These are phyloP conservation scores for Yamadazyma blattariae DNA, from an alignment of 1,139 yeast species.

Conservation along the genomic window DNA sequence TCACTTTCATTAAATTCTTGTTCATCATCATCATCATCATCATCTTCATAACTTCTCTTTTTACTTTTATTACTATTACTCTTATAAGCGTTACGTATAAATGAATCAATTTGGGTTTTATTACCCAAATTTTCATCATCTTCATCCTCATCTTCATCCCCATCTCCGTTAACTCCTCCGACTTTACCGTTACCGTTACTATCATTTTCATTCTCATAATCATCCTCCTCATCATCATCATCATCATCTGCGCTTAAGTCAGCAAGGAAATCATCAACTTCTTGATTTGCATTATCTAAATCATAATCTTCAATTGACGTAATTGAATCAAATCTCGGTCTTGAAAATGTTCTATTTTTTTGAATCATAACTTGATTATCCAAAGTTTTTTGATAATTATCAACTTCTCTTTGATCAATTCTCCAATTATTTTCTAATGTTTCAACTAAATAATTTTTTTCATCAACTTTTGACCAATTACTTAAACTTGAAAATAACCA, in stretches of 20 bases:
- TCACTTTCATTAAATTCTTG: constrained; percentile 10
- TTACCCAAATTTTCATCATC: constrained; percentile 22
- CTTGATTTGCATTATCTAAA: constrained; percentile 56
- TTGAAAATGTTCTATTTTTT: constrained; percentile 4
- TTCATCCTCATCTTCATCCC: constrained; percentile 26
- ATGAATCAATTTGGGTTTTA: constrained; percentile 23
- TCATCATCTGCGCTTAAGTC: constrained; percentile 51
- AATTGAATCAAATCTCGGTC: constrained; percentile 27
- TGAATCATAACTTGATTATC: constrained; percentile 15
- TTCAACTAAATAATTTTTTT: constrained; percentile 56
- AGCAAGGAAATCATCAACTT: constrained; percentile 59
- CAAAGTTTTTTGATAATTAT: constrained; percentile 37
- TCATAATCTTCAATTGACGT: constrained; percentile 40
- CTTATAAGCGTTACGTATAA: constrained; percentile 29
- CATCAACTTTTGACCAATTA: constrained; percentile 71
- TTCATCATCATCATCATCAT: constrained; percentile 16
- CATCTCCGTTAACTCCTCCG: constrained; percentile 20
- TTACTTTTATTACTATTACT: constrained; percentile 14
- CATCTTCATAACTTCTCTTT: constrained; percentile 20
- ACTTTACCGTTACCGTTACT: constrained; percentile 24
- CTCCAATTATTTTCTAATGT: constrained; percentile 37
- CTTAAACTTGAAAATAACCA: constrained; percentile 90
- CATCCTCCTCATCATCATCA: constrained; percentile 30
- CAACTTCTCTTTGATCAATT: constrained; percentile 42
- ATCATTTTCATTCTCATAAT: constrained; percentile 22